Conservation (phyloP, 768 basidiomycete genomes). For the Termitomyces sp. region DNA sequence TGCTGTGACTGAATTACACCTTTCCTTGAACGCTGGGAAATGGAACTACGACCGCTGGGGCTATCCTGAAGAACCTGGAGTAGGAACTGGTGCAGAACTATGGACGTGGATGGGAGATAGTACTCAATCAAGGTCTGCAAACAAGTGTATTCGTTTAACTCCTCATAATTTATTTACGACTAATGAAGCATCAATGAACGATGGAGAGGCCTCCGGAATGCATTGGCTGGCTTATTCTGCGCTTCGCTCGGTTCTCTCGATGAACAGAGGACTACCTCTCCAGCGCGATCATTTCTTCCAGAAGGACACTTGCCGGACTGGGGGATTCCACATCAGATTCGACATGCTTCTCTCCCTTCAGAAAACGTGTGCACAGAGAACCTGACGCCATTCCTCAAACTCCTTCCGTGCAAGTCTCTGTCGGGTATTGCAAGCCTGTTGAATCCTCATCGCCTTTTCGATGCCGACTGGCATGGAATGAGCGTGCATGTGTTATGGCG, state of each 20-base stretch:
- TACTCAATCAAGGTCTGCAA: constrained; percentile 43
- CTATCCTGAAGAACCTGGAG: constrained; percentile 68
- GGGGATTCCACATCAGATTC: constrained; percentile 50
- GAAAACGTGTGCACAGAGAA: constrained; percentile 98
- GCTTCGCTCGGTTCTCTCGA: constrained; percentile 83
- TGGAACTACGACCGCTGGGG: constrained; percentile 91
- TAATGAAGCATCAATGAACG: constrained; percentile 61
- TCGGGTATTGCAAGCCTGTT: constrained; percentile 83
- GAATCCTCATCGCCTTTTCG: constrained; percentile 83
- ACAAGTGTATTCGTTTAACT: neutral
- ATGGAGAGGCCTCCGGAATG: constrained; percentile 86
- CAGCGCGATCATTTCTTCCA: constrained; percentile 55
- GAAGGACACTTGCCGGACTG: constrained; percentile 53
- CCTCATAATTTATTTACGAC: neutral
- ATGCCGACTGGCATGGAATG: constrained; percentile 91
- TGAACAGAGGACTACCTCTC: constrained; percentile 71
- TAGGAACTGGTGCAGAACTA: constrained; percentile 85
- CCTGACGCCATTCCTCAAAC: constrained; percentile 91
- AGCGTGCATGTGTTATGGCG: constrained; percentile 73
- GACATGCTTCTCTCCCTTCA: constrained; percentile 75
- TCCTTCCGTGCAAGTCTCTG: constrained; percentile 87
- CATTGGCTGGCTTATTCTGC: constrained; percentile 91
- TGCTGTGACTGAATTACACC: constrained; percentile 82
- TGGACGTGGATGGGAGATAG: constrained; percentile 90
- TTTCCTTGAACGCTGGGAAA: constrained; percentile 87